Evolutionary conservation across 257 asterid species (phyloP).

Genomic region (Voacanga thouarsii): DNA sequence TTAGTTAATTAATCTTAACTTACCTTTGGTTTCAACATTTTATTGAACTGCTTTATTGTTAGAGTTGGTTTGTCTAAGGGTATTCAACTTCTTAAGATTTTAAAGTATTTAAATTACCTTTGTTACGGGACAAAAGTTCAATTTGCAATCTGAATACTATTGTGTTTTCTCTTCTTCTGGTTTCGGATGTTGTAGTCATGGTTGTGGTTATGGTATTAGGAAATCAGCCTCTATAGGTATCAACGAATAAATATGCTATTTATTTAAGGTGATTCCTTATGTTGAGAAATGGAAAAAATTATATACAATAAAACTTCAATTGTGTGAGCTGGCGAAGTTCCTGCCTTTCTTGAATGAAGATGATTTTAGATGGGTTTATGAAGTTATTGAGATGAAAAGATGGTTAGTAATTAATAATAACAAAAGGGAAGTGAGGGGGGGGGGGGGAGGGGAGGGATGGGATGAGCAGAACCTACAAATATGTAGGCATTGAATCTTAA

Average conservation of each 20-base stretch:
- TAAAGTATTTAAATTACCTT: background rate
- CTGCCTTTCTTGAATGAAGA: too few species aligned
- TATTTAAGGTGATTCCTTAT: background rate
- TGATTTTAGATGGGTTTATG: background rate
- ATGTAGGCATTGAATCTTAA: too few species aligned
- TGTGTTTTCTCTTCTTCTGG: background rate
- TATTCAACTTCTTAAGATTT: background rate
- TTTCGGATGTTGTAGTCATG: background rate
- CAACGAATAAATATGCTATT: background rate
- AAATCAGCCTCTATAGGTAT: background rate
- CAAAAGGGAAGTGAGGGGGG: too few species aligned
- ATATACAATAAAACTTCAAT: too few species aligned
- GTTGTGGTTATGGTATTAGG: too few species aligned
- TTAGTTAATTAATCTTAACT: background rate
- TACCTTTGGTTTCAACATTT: background rate
- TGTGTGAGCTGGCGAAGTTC: background rate
- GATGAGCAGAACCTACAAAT: too few species aligned
- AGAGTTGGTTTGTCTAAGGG: background rate
- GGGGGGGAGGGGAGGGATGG: too few species aligned
- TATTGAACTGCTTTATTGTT: background rate
- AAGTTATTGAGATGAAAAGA: background rate
- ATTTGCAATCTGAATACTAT: background rate
- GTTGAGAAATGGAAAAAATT: background rate
- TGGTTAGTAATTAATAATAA: too few species aligned
- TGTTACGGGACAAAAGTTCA: background rate